A percentile compares a stretch with the other conserved stretches of the same genome.
These are phyloP conservation scores for Rhynchospora breviuscula DNA, from an alignment of 176 grass and related monocot species.

Conservation along the genomic window DNA sequence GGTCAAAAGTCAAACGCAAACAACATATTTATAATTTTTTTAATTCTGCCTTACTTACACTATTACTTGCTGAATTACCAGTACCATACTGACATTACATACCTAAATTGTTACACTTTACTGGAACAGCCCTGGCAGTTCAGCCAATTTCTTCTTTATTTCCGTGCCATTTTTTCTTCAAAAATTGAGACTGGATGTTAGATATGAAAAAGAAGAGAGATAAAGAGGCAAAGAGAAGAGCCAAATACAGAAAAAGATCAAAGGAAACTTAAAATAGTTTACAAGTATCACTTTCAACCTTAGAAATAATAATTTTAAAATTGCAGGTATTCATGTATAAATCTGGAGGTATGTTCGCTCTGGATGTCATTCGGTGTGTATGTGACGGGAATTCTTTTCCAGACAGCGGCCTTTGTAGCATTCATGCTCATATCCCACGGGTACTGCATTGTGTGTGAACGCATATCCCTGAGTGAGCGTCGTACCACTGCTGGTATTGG, in stretches of 20 bases:
- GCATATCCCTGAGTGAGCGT: slow-evolving; percentile 66
- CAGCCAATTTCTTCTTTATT: not conserved
- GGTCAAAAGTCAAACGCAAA: not conserved
- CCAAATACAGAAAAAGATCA: not conserved
- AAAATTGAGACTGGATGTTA: not conserved
- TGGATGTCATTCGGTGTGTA: slow-evolving; percentile 99
- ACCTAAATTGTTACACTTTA: not conserved
- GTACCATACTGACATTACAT: not conserved
- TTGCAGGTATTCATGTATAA: slow-evolving; percentile 86
- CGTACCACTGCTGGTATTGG: slow-evolving; percentile 61
- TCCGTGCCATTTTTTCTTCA: not conserved
- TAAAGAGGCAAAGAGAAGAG: not conserved
- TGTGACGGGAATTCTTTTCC: slow-evolving; percentile 91
- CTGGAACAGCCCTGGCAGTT: not conserved
- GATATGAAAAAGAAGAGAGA: not conserved
- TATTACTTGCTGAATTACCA: not conserved
- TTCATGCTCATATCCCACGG: slow-evolving; percentile 94
- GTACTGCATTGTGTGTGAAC: slow-evolving; percentile 91
- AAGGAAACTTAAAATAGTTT: not conserved
- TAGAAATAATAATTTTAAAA: not conserved
- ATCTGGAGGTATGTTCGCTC: slow-evolving; percentile 75
- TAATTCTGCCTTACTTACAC: not conserved
- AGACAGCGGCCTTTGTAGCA: slow-evolving; percentile 78
- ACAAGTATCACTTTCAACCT: not conserved
- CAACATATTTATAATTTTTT: too few relatives aligned